These are phyloP conservation scores for Didymella sp. DNA, from an alignment of 2,329 filamentous ascomycete genomes.

Conservation along the genomic window DNA sequence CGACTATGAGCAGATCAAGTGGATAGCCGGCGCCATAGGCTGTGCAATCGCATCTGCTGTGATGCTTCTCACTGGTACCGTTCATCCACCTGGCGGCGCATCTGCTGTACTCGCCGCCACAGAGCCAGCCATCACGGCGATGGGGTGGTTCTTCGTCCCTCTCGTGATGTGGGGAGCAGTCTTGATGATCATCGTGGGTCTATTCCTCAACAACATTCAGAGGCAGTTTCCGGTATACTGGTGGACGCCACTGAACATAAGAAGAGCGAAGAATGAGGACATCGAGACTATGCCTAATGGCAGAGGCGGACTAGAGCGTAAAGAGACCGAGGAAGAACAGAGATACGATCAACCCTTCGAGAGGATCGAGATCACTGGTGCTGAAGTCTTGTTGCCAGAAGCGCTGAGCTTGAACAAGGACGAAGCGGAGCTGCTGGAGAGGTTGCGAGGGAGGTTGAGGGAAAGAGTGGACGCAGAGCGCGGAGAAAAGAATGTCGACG, in stretches of 20 bases:
- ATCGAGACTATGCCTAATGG: constrained; percentile 36
- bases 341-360: constrained; percentile 25
- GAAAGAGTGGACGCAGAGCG: constrained; percentile 21
- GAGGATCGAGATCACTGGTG: constrained; percentile 42
- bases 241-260: constrained; percentile 55
- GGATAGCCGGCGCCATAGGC: constrained; percentile 55
- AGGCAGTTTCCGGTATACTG: constrained; percentile 57
- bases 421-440: constrained; percentile 47
- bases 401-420: constrained; percentile 46
- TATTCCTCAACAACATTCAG: constrained; percentile 56
- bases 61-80: constrained; percentile 57
- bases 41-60: constrained; percentile 53
- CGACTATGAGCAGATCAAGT: constrained; percentile 50
- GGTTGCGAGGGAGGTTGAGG: constrained; percentile 43
- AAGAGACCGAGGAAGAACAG: constrained; percentile 24
- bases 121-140: constrained; percentile 47
- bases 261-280: constrained; percentile 29
- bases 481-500: constrained; percentile 17
- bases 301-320: constrained; percentile 30
- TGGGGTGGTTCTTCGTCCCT: constrained; percentile 57
- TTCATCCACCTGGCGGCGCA: constrained; percentile 60
- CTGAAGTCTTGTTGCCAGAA: constrained; percentile 45
- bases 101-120: constrained; percentile 57
- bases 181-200: constrained; percentile 53
- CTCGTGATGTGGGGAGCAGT: constrained; percentile 52